Base-by-base conservation (phyloP, 2,329 filamentous ascomycete species). In the Fonsecaea pedrosoi region DNA sequence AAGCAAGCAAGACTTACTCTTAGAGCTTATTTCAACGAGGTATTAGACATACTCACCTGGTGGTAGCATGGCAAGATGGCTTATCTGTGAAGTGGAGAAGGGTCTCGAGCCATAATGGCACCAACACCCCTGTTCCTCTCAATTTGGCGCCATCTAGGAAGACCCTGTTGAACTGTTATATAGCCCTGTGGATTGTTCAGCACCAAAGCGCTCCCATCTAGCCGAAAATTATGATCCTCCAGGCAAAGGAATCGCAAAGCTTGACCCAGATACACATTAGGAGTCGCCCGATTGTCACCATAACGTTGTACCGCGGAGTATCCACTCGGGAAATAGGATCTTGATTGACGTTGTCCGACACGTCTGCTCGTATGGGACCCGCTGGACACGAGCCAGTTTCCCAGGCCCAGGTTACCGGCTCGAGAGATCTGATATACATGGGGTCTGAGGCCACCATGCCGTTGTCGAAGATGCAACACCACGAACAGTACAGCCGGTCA, bases 341-440 rank as follows among this genome's bases (percentile, higher is more conserved):
- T 50, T 25, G 45, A 10, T 50, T 50, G 45, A 50, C 45, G 45
- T 50, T 50, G 45, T 25, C 12, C 45, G 45, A 50, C 45, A 50
- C 45, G 18, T 25, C 21, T 50, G 18, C 45, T 50, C n/a, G 15
- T 45, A 18, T 4, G 9, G 38, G 45, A 5, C 15, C 40, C 40
- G 18, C 18, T 50, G 18, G 18, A 10, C 21, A 21, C 10, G 45
- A 25, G 18, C 18, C 45, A 50, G 45, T 9, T 25, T 13, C 45
- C 18, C 18, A 9, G 18, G 45, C 6, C 45, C 8, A 21, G 12
- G 21, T 25, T 12, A 25, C 45, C 21, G 45, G 18, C 18, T 50
- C 45, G 45, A 50, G 45, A 21, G 45, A 50, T 25, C 21, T 50
- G 18, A 50, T 25, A 50, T 50, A 50, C 45, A 8, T 50, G 30